Evolutionary conservation across 2,329 filamentous ascomycete species (phyloP).

Genomic region (Pseudofabraea citricarpa): DNA sequence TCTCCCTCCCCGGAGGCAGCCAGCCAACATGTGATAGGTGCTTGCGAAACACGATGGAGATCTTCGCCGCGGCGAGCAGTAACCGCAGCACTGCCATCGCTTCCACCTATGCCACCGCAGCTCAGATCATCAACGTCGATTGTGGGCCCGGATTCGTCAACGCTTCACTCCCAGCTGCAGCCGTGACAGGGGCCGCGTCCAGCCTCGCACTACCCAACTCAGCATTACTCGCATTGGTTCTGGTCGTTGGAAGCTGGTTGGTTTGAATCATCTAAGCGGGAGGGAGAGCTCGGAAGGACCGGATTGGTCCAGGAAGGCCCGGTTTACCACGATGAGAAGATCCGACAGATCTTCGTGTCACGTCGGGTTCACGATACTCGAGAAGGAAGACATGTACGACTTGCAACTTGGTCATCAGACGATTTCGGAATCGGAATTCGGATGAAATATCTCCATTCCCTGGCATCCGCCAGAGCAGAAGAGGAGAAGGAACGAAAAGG

Average conservation of each 20-base stretch:
- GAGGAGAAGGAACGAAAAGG: too few species aligned
- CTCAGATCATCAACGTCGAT: conserved; percentile 64
- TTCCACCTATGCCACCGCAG: conserved; percentile 65
- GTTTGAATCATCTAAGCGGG: too few species aligned
- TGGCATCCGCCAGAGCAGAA: too few species aligned
- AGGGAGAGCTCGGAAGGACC: too few species aligned
- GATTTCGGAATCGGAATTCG: too few species aligned
- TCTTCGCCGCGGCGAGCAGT: conserved; percentile 67
- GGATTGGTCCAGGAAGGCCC: too few species aligned
- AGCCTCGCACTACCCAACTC: neutral
- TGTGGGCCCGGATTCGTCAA: conserved; percentile 57
- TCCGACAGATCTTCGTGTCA: too few species aligned
- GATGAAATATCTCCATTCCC: too few species aligned
- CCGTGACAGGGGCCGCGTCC: conserved; percentile 3
- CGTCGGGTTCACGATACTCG: too few species aligned
- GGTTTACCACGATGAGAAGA: too few species aligned
- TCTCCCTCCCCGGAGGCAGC: conserved; percentile 59
- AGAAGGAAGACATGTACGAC: too few species aligned
- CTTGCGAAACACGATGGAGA: conserved; percentile 72
- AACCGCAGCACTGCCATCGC: conserved; percentile 63
- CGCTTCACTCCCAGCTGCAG: conserved; percentile 40
- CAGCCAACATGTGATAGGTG: conserved; percentile 74
- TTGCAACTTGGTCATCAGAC: too few species aligned
- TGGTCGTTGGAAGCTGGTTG: conserved; percentile 14
- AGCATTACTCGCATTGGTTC: conserved; percentile 11